Conservation (phyloP, 306 rosid genomes). For the Cucurbita moschata region DNA sequence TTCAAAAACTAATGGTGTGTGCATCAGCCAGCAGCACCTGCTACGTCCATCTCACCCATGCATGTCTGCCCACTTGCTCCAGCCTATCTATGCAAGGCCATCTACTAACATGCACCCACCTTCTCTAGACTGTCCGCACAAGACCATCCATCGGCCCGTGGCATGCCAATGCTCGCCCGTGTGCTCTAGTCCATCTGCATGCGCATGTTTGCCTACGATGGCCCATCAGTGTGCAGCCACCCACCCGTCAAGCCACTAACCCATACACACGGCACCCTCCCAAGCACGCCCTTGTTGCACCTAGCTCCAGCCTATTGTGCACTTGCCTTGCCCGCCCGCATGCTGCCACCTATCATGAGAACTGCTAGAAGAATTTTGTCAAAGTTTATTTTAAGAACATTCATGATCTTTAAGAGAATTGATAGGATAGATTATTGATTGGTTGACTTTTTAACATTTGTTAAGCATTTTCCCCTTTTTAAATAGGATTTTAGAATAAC, state of each 20-base stretch:
- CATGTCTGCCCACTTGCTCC: background rate
- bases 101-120: background rate
- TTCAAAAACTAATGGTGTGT: no score
- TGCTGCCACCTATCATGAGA: background rate
- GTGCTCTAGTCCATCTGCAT: no score
- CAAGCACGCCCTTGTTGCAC: background rate
- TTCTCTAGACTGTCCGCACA: no score
- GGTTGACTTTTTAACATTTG: background rate
- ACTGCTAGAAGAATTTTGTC: background rate
- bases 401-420: background rate
- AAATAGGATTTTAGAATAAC: background rate
- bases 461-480: background rate
- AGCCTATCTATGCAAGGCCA: background rate
- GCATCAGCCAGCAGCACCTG: no score
- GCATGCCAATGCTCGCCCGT: no score
- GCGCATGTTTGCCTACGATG: background rate
- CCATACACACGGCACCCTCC: no score
- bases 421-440: background rate
- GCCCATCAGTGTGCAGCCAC: background rate
- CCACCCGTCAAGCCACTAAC: background rate
- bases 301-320: background rate
- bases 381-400: background rate
- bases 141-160: no score
- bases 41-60: no score
- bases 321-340: background rate